Base-by-base conservation (phyloP, 2,329 filamentous ascomycete species). In the Ophiostoma tasmaniense region DNA sequence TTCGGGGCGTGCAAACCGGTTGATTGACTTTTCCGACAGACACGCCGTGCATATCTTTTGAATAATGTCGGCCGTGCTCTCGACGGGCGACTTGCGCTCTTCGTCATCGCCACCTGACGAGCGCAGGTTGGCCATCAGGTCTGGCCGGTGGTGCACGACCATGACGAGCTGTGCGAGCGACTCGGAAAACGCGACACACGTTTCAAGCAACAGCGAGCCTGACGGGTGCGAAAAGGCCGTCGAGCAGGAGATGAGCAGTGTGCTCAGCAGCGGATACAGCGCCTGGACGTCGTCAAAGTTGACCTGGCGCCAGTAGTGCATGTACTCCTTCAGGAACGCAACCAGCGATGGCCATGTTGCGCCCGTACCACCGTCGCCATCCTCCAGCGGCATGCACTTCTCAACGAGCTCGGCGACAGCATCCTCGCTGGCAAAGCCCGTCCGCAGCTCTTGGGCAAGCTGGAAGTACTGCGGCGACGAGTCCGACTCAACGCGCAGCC, bases 41-140 rank as follows among this genome's bases (percentile, higher is more conserved):
- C 94, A 97, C 52, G 92, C 92, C 13, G 92, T 95, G 76, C 97
- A 97, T 28, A 93, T 92, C 76, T 93, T 91, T 71, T 96, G 90
- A 70, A 97, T 90, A 66, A 92, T 90, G 75, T 97, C 94, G 22
- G 92, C 93, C 1, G 93, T 93, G 33, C 89, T 87, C 77, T 97
- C 94, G 13, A 94, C 92, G 55, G 97, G 84, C 1, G 92, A 87
- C 76, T 88, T 93, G 73, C 90, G 87, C 73, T 88, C 86, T 67
- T 90, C 87, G 33, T 89, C 88, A 30, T 88, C 89, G 14, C 83
- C 82, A 10, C 42, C 65, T 7, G 28, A 42, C 3, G 52, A 39
- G 8, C 67, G 71, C 52, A 93, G 80, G 73, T 88, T 85, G 50
- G 87, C 85, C 66, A 90, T 89, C 64, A 97, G 81, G 71, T 95